phyloP scores from a whole-genome alignment of 768 basidiomycete genomes.

The Pisolithus sp. region DNA sequence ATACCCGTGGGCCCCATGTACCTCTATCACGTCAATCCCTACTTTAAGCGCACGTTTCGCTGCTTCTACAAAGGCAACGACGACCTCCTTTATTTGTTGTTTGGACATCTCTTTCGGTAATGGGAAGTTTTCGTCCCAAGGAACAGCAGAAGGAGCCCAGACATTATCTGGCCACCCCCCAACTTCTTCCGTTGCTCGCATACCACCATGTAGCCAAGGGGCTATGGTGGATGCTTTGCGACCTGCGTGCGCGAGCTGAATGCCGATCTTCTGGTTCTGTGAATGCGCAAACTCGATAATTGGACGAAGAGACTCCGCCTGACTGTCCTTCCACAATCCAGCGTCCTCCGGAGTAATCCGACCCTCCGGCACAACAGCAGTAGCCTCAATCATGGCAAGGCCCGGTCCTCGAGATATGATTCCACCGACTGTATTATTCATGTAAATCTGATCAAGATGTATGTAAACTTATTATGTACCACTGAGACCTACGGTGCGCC shows the following conservation, averaged over 20 bases:
- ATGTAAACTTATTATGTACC: slow-evolving; percentile 23
- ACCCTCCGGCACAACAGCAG: slow-evolving; percentile 66
- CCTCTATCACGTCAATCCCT: slow-evolving; percentile 70
- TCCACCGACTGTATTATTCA: slow-evolving; percentile 27
- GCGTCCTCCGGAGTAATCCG: slow-evolving; percentile 73
- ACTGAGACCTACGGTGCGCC: slow-evolving; percentile 54
- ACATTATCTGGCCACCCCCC: slow-evolving; percentile 68
- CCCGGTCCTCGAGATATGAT: slow-evolving; percentile 69
- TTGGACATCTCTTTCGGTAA: slow-evolving; percentile 54
- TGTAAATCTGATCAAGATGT: not conserved
- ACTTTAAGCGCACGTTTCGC: slow-evolving; percentile 48
- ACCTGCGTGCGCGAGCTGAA: slow-evolving; percentile 75
- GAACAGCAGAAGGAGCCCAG: slow-evolving; percentile 51
- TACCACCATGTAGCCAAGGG: slow-evolving; percentile 52
- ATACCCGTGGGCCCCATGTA: slow-evolving; percentile 64
- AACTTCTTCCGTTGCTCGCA: slow-evolving; percentile 39
- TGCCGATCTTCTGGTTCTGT: slow-evolving; percentile 64
- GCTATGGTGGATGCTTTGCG: slow-evolving; percentile 65
- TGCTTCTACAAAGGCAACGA: slow-evolving; percentile 54
- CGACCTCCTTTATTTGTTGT: slow-evolving; percentile 48
- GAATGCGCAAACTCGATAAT: slow-evolving; percentile 71
- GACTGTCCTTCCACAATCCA: slow-evolving; percentile 72
- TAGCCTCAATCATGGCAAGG: slow-evolving; percentile 68
- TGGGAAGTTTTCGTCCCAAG: slow-evolving; percentile 47
- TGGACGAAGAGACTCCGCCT: slow-evolving; percentile 61